Evolutionary conservation across 2,329 filamentous ascomycete species (phyloP), one percentile per base, ranked within the genome.

Genomic region (Knufia petricola): DNA sequence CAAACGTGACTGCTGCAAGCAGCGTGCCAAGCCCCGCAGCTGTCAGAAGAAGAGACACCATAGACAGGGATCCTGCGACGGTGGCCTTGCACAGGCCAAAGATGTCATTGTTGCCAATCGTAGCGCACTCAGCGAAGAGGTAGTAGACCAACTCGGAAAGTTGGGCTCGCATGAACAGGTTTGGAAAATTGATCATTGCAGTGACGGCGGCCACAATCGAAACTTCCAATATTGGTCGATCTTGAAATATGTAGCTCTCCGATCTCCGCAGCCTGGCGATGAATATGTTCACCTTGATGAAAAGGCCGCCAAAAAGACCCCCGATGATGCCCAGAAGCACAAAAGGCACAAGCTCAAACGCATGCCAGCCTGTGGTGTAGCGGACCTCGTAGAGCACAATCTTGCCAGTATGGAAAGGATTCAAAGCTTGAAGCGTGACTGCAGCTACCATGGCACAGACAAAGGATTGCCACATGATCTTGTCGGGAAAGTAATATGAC

Each of bases 381-480:
- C 86, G 90, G 60, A 95, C 89, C 66, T 98, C 89, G 63, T 95
- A 98, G 48, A 96, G 72, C 39, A 96, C 92, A 46, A 96, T 83
- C 65, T 98, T 94, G 47, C 90, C 92, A 1, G 89, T 94, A 46
- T 92, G 80, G 64, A 96, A 95, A 3, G 92, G 92, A 63, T 98
- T 92, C 53, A 95, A 78, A 3, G 87, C 87, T 65, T 96, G 90
- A 3, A 98, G 74, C 12, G 88, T 87, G 31, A 96, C 87, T 15
- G 92, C 90, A 13, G 89, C 92, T n/a, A 94, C 87, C 89, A 96
- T 96, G 63, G 92, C 92, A 60, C 92, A 96, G 34, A 98, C 92
- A 62, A 98, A 98, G 60, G 88, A 95, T 65, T 95, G 92, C 92
- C 92, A 98, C 92, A 98, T 96, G 8, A 92, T 96, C 67, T 96